phyloP scores from a whole-genome alignment of 768 basidiomycete genomes.

The Kwoniella pini region DNA sequence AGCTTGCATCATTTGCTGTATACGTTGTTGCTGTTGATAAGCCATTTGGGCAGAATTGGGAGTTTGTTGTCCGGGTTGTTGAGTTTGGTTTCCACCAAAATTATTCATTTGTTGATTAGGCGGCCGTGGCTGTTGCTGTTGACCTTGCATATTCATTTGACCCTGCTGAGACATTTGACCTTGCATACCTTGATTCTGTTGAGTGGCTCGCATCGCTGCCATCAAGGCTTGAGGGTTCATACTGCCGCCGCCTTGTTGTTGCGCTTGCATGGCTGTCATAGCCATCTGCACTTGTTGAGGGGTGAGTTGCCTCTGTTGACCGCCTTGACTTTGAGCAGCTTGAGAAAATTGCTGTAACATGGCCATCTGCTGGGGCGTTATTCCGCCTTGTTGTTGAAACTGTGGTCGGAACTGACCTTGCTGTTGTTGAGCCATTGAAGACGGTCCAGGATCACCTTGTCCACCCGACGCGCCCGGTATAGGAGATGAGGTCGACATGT shows the following conservation, averaged over 20 bases:
- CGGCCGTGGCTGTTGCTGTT: constrained; percentile 18
- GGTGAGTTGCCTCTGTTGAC: constrained; percentile 17
- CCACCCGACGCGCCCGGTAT: constrained; percentile 28
- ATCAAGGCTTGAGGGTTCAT: constrained; percentile 20
- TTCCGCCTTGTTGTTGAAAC: constrained; percentile 22
- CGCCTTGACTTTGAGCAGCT: constrained; percentile 22
- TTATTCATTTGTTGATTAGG: constrained; percentile 9
- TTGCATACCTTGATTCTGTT: constrained; percentile 7
- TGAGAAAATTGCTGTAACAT: constrained; percentile 37
- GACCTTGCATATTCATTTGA: constrained; percentile 4
- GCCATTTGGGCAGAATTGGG: constrained; percentile 3
- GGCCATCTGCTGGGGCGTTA: constrained; percentile 30
- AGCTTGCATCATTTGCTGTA: constrained; percentile 16
- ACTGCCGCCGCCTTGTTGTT: constrained; percentile 28
- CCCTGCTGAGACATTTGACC: constrained; percentile 3
- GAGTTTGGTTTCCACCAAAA: background rate
- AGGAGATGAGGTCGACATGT: constrained; percentile 27
- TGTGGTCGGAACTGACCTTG: constrained; percentile 20
- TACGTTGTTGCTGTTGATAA: constrained; percentile 18
- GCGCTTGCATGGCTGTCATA: constrained; percentile 27
- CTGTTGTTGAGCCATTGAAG: constrained; percentile 29
- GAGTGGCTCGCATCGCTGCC: constrained; percentile 25
- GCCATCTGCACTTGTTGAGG: constrained; percentile 38
- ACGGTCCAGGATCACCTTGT: constrained; percentile 32
- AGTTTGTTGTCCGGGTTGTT: constrained; percentile 4